Conservation (phyloP, 768 basidiomycete species). For the Tylopilus vinaceipallidus region DNA sequence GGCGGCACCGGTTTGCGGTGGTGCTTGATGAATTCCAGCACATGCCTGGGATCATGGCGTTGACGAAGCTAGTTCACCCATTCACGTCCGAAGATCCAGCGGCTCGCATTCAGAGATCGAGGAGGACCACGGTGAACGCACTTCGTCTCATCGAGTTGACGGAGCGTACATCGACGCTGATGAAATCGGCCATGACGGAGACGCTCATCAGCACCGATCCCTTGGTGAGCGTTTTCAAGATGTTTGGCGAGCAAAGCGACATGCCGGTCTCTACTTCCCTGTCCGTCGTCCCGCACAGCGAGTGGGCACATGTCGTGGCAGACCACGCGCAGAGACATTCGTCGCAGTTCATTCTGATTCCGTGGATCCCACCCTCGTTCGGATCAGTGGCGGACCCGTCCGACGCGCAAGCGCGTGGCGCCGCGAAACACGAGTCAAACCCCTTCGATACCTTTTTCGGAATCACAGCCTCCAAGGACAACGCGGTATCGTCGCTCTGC, state of each 20-base stretch:
- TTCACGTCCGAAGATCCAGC: slow-evolving; percentile 11
- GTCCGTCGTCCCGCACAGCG: slow-evolving; percentile 71
- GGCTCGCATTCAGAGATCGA: background rate
- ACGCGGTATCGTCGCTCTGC: slow-evolving; percentile 56
- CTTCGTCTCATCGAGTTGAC: slow-evolving; percentile 89
- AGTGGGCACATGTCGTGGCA: slow-evolving; percentile 66
- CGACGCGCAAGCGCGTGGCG: slow-evolving; percentile 21
- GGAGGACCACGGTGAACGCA: slow-evolving; percentile 50
- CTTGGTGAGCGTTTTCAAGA: slow-evolving; percentile 68
- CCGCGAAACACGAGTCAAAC: slow-evolving; percentile 38
- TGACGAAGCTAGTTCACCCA: slow-evolving; percentile 76
- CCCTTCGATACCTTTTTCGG: slow-evolving; percentile 84
- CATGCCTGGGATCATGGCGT: slow-evolving; percentile 84
- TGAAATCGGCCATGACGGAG: slow-evolving; percentile 77
- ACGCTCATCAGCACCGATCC: slow-evolving; percentile 69
- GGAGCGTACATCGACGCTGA: slow-evolving; percentile 81
- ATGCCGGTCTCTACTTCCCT: slow-evolving; percentile 67
- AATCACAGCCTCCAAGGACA: slow-evolving; percentile 43
- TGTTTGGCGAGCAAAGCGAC: slow-evolving; percentile 71
- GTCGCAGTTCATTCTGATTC: slow-evolving; percentile 78
- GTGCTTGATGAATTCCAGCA: slow-evolving; percentile 92
- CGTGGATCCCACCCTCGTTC: slow-evolving; percentile 64
- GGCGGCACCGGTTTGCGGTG: slow-evolving; percentile 59
- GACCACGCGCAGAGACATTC: slow-evolving; percentile 53
- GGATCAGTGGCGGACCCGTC: slow-evolving; percentile 28